A percentile compares a stretch with the other conserved stretches of the same genome.
phyloP scores from a whole-genome alignment of 805 yeast species.

The Brettanomyces custersianus region DNA sequence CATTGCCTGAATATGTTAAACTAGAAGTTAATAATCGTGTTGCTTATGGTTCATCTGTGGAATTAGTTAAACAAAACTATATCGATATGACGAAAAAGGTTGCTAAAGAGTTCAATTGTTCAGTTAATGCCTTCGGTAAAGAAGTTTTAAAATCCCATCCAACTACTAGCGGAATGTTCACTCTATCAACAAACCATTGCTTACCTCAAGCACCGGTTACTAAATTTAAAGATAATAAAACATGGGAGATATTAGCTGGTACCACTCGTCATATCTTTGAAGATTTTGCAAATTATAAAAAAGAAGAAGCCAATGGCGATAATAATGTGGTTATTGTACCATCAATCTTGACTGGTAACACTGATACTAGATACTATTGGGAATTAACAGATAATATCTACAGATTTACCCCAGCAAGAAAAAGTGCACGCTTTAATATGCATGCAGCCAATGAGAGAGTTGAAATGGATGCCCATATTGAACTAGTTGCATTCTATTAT shows the following conservation, averaged over 20 bases:
- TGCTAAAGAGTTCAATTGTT: conserved; percentile 37
- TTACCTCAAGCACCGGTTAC: conserved; percentile 31
- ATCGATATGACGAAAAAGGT: conserved; percentile 31
- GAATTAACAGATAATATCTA: conserved; percentile 43
- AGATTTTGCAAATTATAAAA: conserved; percentile 33
- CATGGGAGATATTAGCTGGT: conserved; percentile 39
- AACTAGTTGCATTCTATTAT: conserved; percentile 7
- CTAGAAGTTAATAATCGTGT: conserved; percentile 54
- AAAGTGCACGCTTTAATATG: conserved; percentile 2
- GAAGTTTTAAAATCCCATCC: conserved; percentile 10
- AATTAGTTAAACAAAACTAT: conserved; percentile 7
- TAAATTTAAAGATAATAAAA: conserved; percentile 27
- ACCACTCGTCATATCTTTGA: conserved; percentile 46
- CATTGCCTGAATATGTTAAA: conserved; percentile 55
- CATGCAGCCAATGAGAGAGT: conserved; percentile 8
- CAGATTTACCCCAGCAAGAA: conserved; percentile 26
- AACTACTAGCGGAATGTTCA: conserved; percentile 32
- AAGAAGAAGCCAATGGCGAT: conserved; percentile 6
- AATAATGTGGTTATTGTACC: conserved; percentile 31
- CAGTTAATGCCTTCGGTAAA: conserved; percentile 27
- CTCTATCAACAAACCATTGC: conserved; percentile 17
- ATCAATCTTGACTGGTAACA: conserved; percentile 48
- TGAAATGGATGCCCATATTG: conserved; percentile 6
- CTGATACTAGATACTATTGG: conserved; percentile 57
- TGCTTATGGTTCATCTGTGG: conserved; percentile 42